Evolutionary conservation across 2,329 filamentous ascomycete species (phyloP).

Genomic region (Penicillium brevicompactum): DNA sequence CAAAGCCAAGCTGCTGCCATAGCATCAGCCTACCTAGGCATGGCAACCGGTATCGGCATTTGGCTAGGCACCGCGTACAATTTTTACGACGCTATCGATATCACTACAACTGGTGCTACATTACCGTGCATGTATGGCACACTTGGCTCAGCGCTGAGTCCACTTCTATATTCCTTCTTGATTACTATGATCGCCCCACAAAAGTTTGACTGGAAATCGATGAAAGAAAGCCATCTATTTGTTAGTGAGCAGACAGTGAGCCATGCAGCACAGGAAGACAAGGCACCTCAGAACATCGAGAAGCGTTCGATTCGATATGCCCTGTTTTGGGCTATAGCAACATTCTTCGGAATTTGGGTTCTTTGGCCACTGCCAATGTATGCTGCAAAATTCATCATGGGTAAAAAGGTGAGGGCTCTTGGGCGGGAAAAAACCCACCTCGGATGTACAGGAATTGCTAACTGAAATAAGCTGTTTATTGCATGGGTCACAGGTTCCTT

Average conservation of each 20-base stretch:
- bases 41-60: conserved; percentile 23
- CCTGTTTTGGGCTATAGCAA: conserved; percentile 16
- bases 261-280: not conserved
- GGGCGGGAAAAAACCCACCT: not conserved
- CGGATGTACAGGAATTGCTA: not conserved
- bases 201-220: conserved; percentile 25
- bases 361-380: conserved; percentile 57
- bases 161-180: conserved; percentile 22
- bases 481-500: not conserved
- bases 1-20: conserved; percentile 26
- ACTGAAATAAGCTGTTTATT: not conserved
- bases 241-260: conserved; percentile 14
- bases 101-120: conserved; percentile 15
- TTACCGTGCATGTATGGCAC: conserved; percentile 9
- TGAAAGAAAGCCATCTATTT: conserved; percentile 15
- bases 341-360: conserved; percentile 32
- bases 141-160: conserved; percentile 19
- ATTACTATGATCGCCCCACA: conserved; percentile 24
- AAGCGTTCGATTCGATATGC: conserved; percentile 16
- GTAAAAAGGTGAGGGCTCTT: not conserved
- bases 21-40: conserved; percentile 22
- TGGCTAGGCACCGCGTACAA: conserved; percentile 40
- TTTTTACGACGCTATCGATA: conserved; percentile 36
- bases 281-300: conserved; percentile 3
- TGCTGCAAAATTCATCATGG: conserved; percentile 19